These are phyloP conservation scores for Verbena officinalis DNA, from an alignment of 257 asterid species.

Conservation along the genomic window DNA sequence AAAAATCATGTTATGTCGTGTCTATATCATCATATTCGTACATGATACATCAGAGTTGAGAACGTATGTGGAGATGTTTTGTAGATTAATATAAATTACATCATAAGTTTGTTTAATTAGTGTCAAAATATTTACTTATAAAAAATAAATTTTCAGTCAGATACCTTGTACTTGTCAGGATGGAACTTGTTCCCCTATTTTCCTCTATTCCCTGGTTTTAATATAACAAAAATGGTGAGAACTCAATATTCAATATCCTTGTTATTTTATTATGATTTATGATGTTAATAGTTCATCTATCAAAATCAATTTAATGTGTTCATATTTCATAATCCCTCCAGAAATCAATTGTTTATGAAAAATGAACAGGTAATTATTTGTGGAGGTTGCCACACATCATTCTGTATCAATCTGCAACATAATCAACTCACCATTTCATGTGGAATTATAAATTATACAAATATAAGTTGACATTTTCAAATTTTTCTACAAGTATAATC, in stretches of 20 bases:
- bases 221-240: conserved; percentile 27
- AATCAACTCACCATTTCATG: background rate
- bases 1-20: too few species aligned
- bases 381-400: background rate
- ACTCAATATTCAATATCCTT: conserved; percentile 21
- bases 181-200: conserved; percentile 23
- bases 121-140: background rate
- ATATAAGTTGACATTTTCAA: background rate
- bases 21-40: too few species aligned
- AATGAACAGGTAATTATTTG: background rate
- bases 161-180: conserved; percentile 18
- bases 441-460: background rate
- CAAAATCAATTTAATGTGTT: background rate
- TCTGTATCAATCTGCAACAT: background rate
- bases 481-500: background rate
- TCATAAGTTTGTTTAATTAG: background rate
- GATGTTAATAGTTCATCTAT: conserved; percentile 35
- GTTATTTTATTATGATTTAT: conserved; percentile 23
- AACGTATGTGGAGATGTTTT: too few species aligned
- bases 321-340: conserved; percentile 3
- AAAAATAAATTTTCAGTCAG: too few species aligned
- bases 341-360: background rate
- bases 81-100: too few species aligned
- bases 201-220: background rate
- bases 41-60: too few species aligned